Evolutionary conservation across 1,284 basidiomycete genomes (phyloP).

Genomic region (Trametes sp.): DNA sequence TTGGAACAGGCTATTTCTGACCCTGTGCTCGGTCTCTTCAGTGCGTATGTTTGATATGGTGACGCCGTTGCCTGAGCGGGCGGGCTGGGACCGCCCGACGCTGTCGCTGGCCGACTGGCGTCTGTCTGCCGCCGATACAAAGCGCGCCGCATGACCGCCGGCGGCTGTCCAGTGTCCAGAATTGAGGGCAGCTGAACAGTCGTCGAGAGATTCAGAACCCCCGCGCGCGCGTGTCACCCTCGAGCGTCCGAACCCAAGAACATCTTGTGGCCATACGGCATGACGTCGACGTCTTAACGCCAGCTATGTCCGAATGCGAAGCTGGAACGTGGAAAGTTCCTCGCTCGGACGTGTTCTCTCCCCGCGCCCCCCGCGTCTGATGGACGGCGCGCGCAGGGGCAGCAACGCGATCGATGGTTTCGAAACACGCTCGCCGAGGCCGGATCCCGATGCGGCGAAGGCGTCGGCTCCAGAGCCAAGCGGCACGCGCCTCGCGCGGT

Average conservation of each 20-base stretch:
- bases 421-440: neutral
- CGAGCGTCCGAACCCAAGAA: too few relatives aligned
- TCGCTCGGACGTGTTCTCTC: neutral
- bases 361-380: neutral
- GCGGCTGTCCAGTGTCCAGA: neutral
- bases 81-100: neutral
- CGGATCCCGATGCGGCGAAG: neutral
- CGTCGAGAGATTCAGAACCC: neutral
- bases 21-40: neutral
- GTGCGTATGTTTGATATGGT: neutral
- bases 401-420: neutral
- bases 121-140: neutral
- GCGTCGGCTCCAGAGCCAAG: neutral
- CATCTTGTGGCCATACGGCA: neutral
- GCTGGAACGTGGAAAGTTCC: constrained; percentile 1
- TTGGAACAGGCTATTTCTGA: neutral
- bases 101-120: neutral
- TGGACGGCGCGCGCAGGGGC: neutral
- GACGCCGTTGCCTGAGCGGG: neutral
- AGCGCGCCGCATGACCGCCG: neutral
- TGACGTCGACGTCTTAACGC: neutral
- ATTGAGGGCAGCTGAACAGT: neutral
- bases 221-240: too few relatives aligned
- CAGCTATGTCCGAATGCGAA: neutral
- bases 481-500: neutral